Percentiles rank a stretch among this genome's conserved stretches.
Evolutionary conservation across 495 filamentous ascomycete species (phyloP).

Genomic region (Achaetomiella virescens): DNA sequence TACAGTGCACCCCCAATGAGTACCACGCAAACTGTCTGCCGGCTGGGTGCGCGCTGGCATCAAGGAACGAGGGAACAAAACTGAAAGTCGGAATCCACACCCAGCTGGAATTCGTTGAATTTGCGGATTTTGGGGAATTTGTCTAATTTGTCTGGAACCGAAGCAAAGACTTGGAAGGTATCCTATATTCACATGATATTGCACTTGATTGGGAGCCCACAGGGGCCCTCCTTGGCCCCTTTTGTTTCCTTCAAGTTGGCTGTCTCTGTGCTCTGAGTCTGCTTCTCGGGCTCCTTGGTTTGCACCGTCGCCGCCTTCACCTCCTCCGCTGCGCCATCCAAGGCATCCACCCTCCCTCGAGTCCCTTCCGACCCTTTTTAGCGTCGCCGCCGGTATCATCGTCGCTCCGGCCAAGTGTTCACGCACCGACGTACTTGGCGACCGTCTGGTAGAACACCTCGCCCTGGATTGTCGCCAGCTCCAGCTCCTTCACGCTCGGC

Average conservation of each 20-base stretch:
- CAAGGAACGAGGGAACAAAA: too few relatives aligned
- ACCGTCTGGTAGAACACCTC: constrained; percentile 79
- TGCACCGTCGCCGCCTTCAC: neutral
- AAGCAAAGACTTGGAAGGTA: too few relatives aligned
- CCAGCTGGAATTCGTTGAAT: too few relatives aligned
- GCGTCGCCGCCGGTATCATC: constrained; percentile 3
- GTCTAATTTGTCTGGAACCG: too few relatives aligned
- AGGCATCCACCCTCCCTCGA: neutral
- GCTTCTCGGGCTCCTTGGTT: neutral
- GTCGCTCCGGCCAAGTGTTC: constrained; percentile 65
- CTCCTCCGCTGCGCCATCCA: neutral
- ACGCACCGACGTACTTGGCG: constrained; percentile 64
- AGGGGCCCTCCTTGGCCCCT: constrained; percentile 12
- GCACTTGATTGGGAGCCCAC: constrained; percentile 20
- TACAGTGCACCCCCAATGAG: too few relatives aligned
- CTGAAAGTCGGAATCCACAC: too few relatives aligned
- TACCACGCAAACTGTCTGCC: too few relatives aligned
- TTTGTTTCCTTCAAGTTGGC: neutral
- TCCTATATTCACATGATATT: constrained; percentile 12
- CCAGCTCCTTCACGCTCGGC: constrained; percentile 66
- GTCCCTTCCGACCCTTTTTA: constrained; percentile 20
- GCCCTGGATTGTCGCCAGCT: constrained; percentile 75
- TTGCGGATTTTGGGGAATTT: too few relatives aligned
- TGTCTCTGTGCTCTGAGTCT: neutral
- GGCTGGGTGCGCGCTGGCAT: too few relatives aligned